Conservation (phyloP, 495 filamentous ascomycete genomes). For the Letharia lupina region DNA sequence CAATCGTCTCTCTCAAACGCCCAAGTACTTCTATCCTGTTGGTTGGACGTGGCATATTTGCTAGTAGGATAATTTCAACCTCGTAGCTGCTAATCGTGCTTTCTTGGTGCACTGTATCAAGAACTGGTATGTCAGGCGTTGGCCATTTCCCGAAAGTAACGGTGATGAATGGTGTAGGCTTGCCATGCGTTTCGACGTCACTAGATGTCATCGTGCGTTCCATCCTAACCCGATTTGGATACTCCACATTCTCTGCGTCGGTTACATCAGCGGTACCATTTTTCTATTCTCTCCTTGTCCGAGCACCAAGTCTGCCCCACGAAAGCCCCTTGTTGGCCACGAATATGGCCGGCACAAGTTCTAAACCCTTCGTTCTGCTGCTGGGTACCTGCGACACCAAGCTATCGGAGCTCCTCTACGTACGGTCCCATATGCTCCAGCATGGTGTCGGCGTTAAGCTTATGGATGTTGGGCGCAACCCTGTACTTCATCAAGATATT, state of each 20-base stretch:
- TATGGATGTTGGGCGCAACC: not conserved
- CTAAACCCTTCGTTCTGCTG: not conserved
- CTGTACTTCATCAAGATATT: not conserved
- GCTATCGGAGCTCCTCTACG: not conserved
- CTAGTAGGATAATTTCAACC: not conserved
- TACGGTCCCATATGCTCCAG: not conserved
- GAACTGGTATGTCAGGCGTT: no score
- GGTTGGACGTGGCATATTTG: not conserved
- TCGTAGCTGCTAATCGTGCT: no score
- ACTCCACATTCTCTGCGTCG: no score
- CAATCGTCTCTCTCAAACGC: not conserved
- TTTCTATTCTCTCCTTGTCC: not conserved
- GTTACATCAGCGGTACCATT: no score
- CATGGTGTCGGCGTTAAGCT: not conserved
- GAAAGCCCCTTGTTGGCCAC: not conserved
- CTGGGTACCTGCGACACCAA: not conserved
- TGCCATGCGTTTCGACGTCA: not conserved
- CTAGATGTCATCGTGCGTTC: not conserved
- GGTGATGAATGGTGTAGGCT: not conserved
- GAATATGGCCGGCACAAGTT: not conserved
- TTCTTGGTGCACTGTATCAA: no score
- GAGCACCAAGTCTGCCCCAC: not conserved
- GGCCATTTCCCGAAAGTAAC: no score
- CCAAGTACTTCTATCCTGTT: not conserved
- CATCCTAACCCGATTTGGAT: no score